Evolutionary conservation across 805 yeast species (phyloP).

Genomic region (Wickerhamiella cacticola): DNA sequence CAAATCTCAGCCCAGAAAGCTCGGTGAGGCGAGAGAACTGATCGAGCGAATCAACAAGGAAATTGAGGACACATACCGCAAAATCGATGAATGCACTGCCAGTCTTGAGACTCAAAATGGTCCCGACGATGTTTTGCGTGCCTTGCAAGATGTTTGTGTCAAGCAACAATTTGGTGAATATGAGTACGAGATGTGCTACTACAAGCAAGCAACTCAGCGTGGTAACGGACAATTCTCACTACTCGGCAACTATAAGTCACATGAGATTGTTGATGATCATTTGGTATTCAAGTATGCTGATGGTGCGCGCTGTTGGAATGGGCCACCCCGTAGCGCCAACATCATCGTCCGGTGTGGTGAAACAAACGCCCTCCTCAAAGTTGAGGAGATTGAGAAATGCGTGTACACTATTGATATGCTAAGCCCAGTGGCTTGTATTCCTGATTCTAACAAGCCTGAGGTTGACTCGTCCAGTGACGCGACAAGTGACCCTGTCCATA

Average conservation of each 20-base stretch:
- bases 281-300: constrained; percentile 39
- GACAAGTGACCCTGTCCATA: background rate
- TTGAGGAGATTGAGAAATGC: constrained; percentile 84
- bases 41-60: constrained; percentile 16
- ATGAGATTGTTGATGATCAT: constrained; percentile 27
- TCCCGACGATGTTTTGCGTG: constrained; percentile 50
- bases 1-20: background rate
- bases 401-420: constrained; percentile 42
- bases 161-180: constrained; percentile 51
- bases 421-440: constrained; percentile 21
- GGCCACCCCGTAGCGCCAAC: constrained; percentile 65
- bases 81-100: constrained; percentile 16
- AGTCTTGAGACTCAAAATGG: constrained; percentile 36
- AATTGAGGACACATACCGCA: constrained; percentile 17
- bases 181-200: constrained; percentile 50
- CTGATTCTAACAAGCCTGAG: background rate
- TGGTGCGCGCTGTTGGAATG: constrained; percentile 91
- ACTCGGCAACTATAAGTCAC: constrained; percentile 37
- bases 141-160: constrained; percentile 41
- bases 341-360: constrained; percentile 60
- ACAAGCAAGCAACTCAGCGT: constrained; percentile 46
- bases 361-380: constrained; percentile 42
- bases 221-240: constrained; percentile 36
- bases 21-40: constrained; percentile 8
- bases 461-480: too few relatives aligned